These are phyloP conservation scores for Pichia gijzeniarum DNA, from an alignment of 805 yeast genomes.

Conservation along the genomic window DNA sequence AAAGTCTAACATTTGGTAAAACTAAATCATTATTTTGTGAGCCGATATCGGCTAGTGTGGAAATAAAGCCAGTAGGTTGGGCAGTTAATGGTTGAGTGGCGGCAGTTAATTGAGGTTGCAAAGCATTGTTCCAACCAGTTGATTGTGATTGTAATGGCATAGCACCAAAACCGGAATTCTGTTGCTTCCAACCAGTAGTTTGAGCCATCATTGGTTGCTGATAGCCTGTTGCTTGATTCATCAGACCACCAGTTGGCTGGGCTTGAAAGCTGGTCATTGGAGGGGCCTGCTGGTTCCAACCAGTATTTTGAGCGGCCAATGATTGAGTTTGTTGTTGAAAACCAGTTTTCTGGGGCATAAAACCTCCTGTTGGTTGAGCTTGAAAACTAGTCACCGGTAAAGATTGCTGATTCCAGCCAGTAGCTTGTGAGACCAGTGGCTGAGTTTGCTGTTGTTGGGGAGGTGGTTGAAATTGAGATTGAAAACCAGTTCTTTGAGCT, in stretches of 20 bases:
- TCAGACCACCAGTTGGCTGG: slow-evolving; percentile 29
- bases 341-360: too few relatives aligned
- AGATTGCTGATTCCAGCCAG: too few relatives aligned
- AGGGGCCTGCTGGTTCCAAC: slow-evolving; percentile 26
- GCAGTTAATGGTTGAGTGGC: slow-evolving; percentile 28
- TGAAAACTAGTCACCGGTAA: slow-evolving; percentile 12
- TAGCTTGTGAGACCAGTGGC: too few relatives aligned
- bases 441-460: slow-evolving; percentile 11
- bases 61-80: slow-evolving; percentile 43
- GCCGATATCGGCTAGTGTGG: slow-evolving; percentile 19
- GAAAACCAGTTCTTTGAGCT: slow-evolving; percentile 27
- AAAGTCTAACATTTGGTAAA: slow-evolving; percentile 69
- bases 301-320: slow-evolving; percentile 33
- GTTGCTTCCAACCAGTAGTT: slow-evolving; percentile 33
- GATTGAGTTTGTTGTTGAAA: slow-evolving; percentile 12
- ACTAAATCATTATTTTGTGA: slow-evolving; percentile 45
- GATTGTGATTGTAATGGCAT: slow-evolving; percentile 32
- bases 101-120: slow-evolving; percentile 13
- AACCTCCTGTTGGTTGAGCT: slow-evolving; percentile 10
- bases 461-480: slow-evolving; percentile 19
- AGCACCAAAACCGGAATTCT: slow-evolving; percentile 29
- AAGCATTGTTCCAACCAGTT: slow-evolving; percentile 33
- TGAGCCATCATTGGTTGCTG: slow-evolving; percentile 28
- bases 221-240: slow-evolving; percentile 42
- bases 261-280: slow-evolving; percentile 24